Conservation (phyloP, 1,284 basidiomycete genomes). For the Cutaneotrichosporon sp. region DNA sequence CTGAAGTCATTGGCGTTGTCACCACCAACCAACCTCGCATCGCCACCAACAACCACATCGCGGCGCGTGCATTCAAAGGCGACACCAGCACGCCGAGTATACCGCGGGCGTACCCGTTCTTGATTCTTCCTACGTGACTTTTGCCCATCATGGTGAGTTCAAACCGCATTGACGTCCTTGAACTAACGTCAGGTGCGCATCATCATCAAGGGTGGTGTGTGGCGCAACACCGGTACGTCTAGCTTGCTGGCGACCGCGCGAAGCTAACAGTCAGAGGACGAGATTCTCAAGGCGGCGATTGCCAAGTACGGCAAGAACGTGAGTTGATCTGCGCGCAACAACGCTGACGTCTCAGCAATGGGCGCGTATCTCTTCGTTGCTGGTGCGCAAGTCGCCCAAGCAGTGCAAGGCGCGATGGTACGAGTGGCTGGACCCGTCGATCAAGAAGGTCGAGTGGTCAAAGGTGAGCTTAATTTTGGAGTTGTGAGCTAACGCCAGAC, state of each 20-base stretch:
- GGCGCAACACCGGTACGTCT: conserved; percentile 22
- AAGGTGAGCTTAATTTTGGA: conserved; percentile 57
- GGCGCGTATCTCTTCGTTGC: conserved; percentile 96
- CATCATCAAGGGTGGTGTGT: conserved; percentile 84
- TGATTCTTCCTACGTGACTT: too few relatives aligned
- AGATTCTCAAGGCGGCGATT: conserved; percentile 94
- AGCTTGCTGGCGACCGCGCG: too few relatives aligned
- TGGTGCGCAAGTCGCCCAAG: conserved; percentile 98
- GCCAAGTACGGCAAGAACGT: conserved; percentile 97
- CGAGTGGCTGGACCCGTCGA: conserved; percentile 98
- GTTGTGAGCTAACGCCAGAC: conserved; percentile 52
- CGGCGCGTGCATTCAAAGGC: neutral
- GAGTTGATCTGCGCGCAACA: conserved; percentile 24
- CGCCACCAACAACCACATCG: neutral
- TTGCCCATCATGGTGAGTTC: conserved; percentile 2
- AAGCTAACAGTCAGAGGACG: conserved; percentile 61
- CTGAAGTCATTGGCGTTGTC: neutral
- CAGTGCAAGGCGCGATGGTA: conserved; percentile 99
- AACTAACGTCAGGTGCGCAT: conserved; percentile 58
- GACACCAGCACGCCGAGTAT: neutral
- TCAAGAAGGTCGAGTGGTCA: conserved; percentile 99
- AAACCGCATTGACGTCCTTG: too few relatives aligned
- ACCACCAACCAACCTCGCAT: neutral
- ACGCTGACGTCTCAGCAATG: conserved; percentile 50
- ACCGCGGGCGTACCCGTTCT: neutral